Conservation (phyloP, 306 rosid species). For the Hippophae gyantsensis region DNA sequence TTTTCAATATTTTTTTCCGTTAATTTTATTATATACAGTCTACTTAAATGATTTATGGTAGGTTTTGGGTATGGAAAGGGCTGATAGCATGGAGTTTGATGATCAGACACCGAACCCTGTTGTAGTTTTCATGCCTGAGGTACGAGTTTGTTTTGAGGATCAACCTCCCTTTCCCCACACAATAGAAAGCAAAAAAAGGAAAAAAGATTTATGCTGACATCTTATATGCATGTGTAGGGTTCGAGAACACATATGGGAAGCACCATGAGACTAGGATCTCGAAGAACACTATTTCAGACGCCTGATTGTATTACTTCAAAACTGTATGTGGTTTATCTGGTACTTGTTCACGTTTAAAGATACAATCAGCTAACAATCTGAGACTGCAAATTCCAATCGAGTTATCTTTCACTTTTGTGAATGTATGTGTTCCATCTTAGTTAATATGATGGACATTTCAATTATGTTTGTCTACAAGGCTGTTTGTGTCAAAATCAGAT, state of each 20-base stretch:
- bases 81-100: slow-evolving; percentile 80
- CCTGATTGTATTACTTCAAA: slow-evolving; percentile 74
- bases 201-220: background rate
- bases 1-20: slow-evolving; percentile 15
- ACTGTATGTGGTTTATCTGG: slow-evolving; percentile 54
- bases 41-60: slow-evolving; percentile 27
- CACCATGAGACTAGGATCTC: slow-evolving; percentile 97
- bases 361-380: background rate
- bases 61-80: slow-evolving; percentile 86
- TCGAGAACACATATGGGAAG: slow-evolving; percentile 97
- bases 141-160: slow-evolving; percentile 15
- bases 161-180: background rate
- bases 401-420: background rate
- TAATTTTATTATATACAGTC: slow-evolving; percentile 7
- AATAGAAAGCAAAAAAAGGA: background rate
- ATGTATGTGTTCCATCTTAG: background rate
- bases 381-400: too few species aligned
- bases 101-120: slow-evolving; percentile 69
- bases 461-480: too few species aligned
- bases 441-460: too few species aligned
- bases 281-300: slow-evolving; percentile 70
- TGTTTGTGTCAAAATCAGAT: too few species aligned
- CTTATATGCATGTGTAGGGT: slow-evolving; percentile 38
- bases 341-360: slow-evolving; percentile 4
- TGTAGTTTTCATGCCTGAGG: slow-evolving; percentile 99